These are phyloP conservation scores for Phytophthora tentaculata DNA, from an alignment of 352 stramenopile genomes.

Conservation along the genomic window DNA sequence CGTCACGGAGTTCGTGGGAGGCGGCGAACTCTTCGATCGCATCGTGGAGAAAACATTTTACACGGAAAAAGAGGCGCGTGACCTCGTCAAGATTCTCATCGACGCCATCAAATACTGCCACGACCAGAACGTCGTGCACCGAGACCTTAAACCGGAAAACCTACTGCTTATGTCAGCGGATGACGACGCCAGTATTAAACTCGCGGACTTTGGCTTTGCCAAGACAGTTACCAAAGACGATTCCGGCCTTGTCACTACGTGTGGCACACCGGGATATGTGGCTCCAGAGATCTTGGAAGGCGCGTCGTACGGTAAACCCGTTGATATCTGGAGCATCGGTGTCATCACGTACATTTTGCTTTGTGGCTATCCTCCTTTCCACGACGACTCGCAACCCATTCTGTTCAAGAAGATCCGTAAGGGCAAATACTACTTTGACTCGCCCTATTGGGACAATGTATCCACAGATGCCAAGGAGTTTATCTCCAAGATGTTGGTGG, in stretches of 20 bases:
- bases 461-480: constrained; percentile 91
- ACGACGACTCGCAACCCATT: constrained; percentile 94
- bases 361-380: constrained; percentile 83
- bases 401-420: constrained; percentile 92
- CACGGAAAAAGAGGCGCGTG: constrained; percentile 84
- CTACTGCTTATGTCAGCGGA: constrained; percentile 81
- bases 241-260: constrained; percentile 71
- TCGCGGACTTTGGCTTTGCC: constrained; percentile 94
- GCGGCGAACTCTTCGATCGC: constrained; percentile 90
- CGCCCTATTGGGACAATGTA: constrained; percentile 91
- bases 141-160: constrained; percentile 89
- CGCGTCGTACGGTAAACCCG: constrained; percentile 78
- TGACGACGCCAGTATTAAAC: constrained; percentile 91
- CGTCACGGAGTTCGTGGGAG: constrained; percentile 87
- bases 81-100: constrained; percentile 84
- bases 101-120: constrained; percentile 89
- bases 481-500: constrained; percentile 85
- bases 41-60: constrained; percentile 91
- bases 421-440: constrained; percentile 88
- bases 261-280: constrained; percentile 80
- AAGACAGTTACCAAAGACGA: constrained; percentile 82
- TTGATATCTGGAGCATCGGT: constrained; percentile 89
- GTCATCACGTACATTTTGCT: constrained; percentile 93
- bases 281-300: constrained; percentile 88
- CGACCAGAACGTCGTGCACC: constrained; percentile 85